A percentile compares a stretch with the other conserved stretches of the same genome.
Evolutionary conservation across 192 early-diverging fungal species (phyloP).

Genomic region (Gigaspora rosea): DNA sequence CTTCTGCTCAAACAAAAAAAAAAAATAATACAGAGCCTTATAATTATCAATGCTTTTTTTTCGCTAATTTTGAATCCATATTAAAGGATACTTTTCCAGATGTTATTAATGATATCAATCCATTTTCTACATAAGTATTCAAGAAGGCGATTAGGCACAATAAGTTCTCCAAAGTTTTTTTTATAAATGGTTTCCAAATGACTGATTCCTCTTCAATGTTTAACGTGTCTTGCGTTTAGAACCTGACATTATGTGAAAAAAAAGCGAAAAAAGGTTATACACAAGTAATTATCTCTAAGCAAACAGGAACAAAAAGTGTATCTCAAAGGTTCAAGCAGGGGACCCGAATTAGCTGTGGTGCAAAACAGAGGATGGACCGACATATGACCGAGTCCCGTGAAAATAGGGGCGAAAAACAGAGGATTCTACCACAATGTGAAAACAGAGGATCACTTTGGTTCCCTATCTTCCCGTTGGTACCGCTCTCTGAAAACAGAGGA

Average conservation of each 20-base stretch:
- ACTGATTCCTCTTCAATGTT: background rate
- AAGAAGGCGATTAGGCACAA: background rate
- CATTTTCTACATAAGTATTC: conserved; percentile 20
- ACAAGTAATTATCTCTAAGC: background rate
- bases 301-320: background rate
- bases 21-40: background rate
- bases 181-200: conserved; percentile 1
- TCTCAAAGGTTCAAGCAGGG: conserved; percentile 17
- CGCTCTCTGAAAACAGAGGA: conserved; percentile 10
- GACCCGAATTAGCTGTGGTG: background rate
- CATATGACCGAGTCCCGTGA: conserved; percentile 9
- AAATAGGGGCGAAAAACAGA: conserved; percentile 2
- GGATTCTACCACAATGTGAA: conserved; percentile 27
- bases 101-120: too few species aligned
- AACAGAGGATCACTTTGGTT: conserved; percentile 8
- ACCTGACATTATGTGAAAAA: conserved; percentile 16
- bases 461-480: conserved; percentile 14
- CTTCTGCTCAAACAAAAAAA: conserved; percentile 18
- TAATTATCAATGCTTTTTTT: background rate
- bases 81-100: conserved; percentile 9
- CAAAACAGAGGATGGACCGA: conserved; percentile 21
- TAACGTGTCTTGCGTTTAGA: conserved; percentile 11
- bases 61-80: conserved; percentile 4
- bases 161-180: conserved; percentile 16
- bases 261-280: background rate